A percentile compares a stretch with the other conserved stretches of the same genome.
Conservation (phyloP, 2,329 filamentous ascomycete genomes). For the Exophiala viscosa region DNA sequence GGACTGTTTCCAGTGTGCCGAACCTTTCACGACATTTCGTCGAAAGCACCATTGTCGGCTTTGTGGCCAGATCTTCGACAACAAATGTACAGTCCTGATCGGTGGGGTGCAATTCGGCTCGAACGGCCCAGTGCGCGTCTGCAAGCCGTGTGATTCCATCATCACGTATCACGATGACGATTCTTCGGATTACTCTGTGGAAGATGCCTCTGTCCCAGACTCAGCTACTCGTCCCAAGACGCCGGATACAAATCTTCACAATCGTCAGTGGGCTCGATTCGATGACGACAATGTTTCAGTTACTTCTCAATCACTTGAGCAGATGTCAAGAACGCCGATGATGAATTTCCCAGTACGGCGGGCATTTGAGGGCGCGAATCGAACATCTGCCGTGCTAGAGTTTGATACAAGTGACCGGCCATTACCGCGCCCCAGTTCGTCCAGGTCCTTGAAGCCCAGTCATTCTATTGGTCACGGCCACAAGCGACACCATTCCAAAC, state of each 20-base stretch:
- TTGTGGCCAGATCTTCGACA: slow-evolving; percentile 98
- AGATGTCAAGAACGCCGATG: slow-evolving; percentile 52
- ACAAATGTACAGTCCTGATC: slow-evolving; percentile 90
- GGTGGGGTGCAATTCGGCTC: slow-evolving; percentile 85
- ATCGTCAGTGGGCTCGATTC: slow-evolving; percentile 28
- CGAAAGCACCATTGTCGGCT: slow-evolving; percentile 93
- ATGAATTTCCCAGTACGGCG: slow-evolving; percentile 64
- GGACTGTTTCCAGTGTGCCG: slow-evolving; percentile 90
- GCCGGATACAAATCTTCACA: slow-evolving; percentile 19
- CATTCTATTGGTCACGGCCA: slow-evolving; percentile 69
- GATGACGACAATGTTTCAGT: slow-evolving; percentile 47
- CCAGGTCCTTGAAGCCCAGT: slow-evolving; percentile 76
- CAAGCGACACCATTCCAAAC: slow-evolving; percentile 80
- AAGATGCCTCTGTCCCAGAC: slow-evolving; percentile 46
- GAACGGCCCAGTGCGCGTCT: slow-evolving; percentile 77
- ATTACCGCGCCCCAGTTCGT: slow-evolving; percentile 86
- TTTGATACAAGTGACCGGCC: slow-evolving; percentile 70
- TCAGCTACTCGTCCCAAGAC: slow-evolving; percentile 24
- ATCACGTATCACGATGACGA: slow-evolving; percentile 87
- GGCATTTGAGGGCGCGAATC: slow-evolving; percentile 70
- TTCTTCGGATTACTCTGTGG: slow-evolving; percentile 85
- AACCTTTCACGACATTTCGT: slow-evolving; percentile 86
- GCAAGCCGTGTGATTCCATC: slow-evolving; percentile 86
- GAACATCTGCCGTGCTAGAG: slow-evolving; percentile 84
- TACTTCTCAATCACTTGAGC: slow-evolving; percentile 45